These are phyloP conservation scores for sorghum (Sorghum bicolor) DNA, from an alignment of 176 grass and related monocot genomes.

Conservation along the genomic window Sorghum_bicolor_NCBIv3 NC_012874.2:69818501-69819000, in stretches of 20 bases:
- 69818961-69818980: neutral
- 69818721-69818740: conserved; percentile 30
- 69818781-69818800: conserved; percentile 1
- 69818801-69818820: neutral
- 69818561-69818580: neutral
- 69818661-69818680: conserved; percentile 71
- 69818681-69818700: conserved; percentile 86
- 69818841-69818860: neutral
- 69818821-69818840: conserved; percentile 12
- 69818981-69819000: neutral
- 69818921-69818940: neutral
- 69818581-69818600: neutral
- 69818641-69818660: conserved; percentile 62
- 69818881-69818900: neutral
- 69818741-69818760: conserved; percentile 20
- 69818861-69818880: conserved; percentile 6
- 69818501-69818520: conserved; percentile 9
- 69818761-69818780: neutral
- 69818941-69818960: neutral
- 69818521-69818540: conserved; percentile 21
- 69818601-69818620: neutral
- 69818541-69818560: neutral
- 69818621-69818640: conserved; percentile 9
- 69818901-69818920: conserved; percentile 21
- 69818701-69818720: conserved; percentile 44